phyloP scores from a whole-genome alignment of 2,329 filamentous ascomycete species.

The Penicillium hordei region DNA sequence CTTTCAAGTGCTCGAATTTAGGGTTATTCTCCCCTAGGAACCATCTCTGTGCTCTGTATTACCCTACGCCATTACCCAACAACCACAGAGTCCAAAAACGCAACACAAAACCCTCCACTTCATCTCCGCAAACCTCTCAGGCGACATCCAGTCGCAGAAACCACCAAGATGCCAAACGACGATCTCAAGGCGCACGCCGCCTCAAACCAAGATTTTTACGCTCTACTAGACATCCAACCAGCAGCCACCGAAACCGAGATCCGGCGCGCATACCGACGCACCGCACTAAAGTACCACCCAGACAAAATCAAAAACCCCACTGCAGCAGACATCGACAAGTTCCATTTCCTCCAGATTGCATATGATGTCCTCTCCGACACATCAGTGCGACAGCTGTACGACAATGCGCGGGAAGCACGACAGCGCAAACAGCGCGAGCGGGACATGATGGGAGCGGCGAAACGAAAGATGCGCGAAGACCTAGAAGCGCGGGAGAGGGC shows the following conservation, averaged over 20 bases:
- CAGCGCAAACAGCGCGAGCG: constrained; percentile 69
- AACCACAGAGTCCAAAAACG: background rate
- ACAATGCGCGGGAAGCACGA: constrained; percentile 70
- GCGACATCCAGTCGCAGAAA: constrained; percentile 53
- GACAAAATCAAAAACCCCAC: constrained; percentile 79
- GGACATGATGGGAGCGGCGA: constrained; percentile 70
- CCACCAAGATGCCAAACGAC: constrained; percentile 39
- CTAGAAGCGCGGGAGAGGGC: constrained; percentile 72
- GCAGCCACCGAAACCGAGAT: constrained; percentile 70
- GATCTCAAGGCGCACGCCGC: constrained; percentile 59
- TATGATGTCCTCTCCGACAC: constrained; percentile 76
- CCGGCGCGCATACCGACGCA: constrained; percentile 78
- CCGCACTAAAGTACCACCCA: constrained; percentile 86
- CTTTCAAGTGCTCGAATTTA: background rate
- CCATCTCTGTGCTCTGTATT: background rate
- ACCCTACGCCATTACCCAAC: fast-evolving
- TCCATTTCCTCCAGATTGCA: constrained; percentile 82
- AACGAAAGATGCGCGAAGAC: constrained; percentile 79
- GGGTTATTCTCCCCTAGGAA: background rate
- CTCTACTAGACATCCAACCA: constrained; percentile 66
- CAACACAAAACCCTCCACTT: background rate
- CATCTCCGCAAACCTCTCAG: constrained; percentile 27
- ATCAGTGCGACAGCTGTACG: constrained; percentile 72
- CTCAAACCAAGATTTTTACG: constrained; percentile 72
- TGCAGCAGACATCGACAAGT: constrained; percentile 69